Evolutionary conservation across 2,329 filamentous ascomycete genomes (phyloP).

Genomic region (Neofusicoccum sp.): DNA sequence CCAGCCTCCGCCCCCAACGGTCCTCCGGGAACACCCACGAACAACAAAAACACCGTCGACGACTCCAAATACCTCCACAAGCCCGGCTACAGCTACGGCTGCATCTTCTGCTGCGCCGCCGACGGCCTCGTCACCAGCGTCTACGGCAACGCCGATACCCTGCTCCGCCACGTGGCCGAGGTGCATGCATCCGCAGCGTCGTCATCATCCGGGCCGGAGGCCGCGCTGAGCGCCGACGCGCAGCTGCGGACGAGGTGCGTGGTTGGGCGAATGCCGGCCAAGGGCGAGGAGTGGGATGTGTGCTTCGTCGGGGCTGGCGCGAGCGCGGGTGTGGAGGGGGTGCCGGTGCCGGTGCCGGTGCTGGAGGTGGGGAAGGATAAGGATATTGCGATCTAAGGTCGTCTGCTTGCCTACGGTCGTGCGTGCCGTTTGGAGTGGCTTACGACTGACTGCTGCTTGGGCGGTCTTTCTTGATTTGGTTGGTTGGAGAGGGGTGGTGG

Average conservation of each 20-base stretch:
- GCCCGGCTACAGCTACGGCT: constrained; percentile 32
- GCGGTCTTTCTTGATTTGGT: too few relatives aligned
- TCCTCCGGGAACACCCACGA: neutral
- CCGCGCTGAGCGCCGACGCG: constrained; percentile 30
- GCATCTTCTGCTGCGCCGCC: constrained; percentile 36
- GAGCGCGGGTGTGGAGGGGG: too few relatives aligned
- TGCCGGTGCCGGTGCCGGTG: too few relatives aligned
- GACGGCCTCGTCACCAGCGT: constrained; percentile 37
- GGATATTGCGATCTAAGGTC: neutral
- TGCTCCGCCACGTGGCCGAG: constrained; percentile 42
- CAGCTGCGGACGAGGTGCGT: constrained; percentile 37
- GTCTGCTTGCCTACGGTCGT: neutral
- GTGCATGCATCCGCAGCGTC: constrained; percentile 36
- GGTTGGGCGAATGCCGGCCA: constrained; percentile 36
- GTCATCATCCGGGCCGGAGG: too few relatives aligned
- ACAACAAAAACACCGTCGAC: neutral
- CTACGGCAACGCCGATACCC: constrained; percentile 41
- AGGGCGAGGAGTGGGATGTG: constrained; percentile 41
- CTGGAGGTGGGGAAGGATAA: too few relatives aligned
- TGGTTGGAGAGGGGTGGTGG: neutral
- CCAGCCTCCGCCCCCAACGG: neutral
- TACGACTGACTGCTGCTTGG: neutral
- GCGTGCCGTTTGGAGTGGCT: too few relatives aligned
- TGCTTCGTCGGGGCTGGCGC: neutral
- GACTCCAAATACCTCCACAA: neutral